phyloP scores from a whole-genome alignment of 139 green algal genomes.

The Picochlorum sp. region DNA sequence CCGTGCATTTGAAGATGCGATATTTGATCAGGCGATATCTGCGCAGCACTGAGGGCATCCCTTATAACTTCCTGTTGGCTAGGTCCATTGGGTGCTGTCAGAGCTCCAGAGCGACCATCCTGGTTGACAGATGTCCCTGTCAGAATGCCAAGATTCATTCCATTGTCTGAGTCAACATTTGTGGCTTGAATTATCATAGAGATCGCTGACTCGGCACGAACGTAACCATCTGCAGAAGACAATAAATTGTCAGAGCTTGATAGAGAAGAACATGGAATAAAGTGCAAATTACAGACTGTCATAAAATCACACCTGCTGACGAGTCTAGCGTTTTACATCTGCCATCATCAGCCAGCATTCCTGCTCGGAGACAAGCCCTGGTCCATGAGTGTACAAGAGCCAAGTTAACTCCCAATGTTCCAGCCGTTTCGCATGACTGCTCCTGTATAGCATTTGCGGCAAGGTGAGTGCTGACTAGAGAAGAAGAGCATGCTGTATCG shows the following conservation, averaged over 20 bases:
- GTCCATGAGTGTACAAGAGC: slow-evolving; percentile 54
- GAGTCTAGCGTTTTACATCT: slow-evolving; percentile 83
- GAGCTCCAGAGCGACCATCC: slow-evolving; percentile 38
- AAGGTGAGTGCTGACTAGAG: slow-evolving; percentile 60
- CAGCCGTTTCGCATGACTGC: slow-evolving; percentile 24
- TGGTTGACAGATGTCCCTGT: slow-evolving; percentile 33
- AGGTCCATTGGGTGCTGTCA: slow-evolving; percentile 44
- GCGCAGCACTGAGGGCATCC: slow-evolving; percentile 30
- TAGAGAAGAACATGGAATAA: not conserved
- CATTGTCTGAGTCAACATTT: not conserved
- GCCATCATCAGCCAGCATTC: slow-evolving; percentile 58
- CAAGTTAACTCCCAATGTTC: slow-evolving; percentile 63
- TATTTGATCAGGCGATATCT: slow-evolving; percentile 6
- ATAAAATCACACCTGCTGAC: slow-evolving; percentile 14
- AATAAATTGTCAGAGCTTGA: not conserved
- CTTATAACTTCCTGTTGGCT: slow-evolving; percentile 62
- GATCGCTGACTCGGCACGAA: slow-evolving; percentile 48
- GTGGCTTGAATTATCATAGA: slow-evolving; percentile 19
- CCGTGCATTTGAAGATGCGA: slow-evolving; percentile 60
- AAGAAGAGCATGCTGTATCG: slow-evolving; percentile 76
- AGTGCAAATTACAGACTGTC: not conserved
- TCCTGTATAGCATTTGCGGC: slow-evolving; percentile 19
- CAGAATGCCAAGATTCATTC: slow-evolving; percentile 21
- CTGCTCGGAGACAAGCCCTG: slow-evolving; percentile 29
- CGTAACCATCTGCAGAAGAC: slow-evolving; percentile 57